phyloP scores from a whole-genome alignment of 495 filamentous ascomycete species.

The Pseudotulostoma volvatum region DNA sequence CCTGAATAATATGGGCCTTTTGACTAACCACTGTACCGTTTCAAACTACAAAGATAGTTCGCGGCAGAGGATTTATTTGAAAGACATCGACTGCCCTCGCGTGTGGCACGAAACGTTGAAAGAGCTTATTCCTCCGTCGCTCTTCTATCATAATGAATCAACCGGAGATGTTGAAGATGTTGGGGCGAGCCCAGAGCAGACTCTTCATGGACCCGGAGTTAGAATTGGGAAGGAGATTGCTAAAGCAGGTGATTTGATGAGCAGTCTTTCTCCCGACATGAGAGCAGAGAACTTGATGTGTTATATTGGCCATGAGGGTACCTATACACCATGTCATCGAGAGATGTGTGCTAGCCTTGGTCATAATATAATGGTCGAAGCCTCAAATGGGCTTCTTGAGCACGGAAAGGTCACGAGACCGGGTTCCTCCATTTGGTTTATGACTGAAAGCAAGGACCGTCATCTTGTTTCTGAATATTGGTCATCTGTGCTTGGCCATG shows the following conservation, averaged over 20 bases:
- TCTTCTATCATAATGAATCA: constrained; percentile 79
- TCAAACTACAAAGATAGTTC: constrained; percentile 50
- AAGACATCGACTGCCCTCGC: constrained; percentile 83
- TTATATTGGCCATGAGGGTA: constrained; percentile 94
- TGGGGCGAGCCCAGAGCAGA: constrained; percentile 21
- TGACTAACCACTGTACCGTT: constrained; percentile 57
- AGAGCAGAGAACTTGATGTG: constrained; percentile 94
- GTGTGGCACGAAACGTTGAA: constrained; percentile 69
- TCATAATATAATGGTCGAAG: constrained; percentile 95
- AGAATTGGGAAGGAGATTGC: constrained; percentile 33
- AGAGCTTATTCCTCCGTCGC: constrained; percentile 52
- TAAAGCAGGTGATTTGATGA: constrained; percentile 79
- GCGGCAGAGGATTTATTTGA: constrained; percentile 77
- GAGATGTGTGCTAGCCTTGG: constrained; percentile 96
- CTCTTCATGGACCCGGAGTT: constrained; percentile 10
- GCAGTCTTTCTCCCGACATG: constrained; percentile 68
- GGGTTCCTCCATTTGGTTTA: constrained; percentile 92
- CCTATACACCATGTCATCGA: constrained; percentile 87
- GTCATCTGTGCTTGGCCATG: constrained; percentile 75
- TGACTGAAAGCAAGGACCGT: constrained; percentile 87
- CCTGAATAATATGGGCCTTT: constrained; percentile 58
- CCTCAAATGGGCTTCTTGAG: constrained; percentile 41
- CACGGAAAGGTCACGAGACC: constrained; percentile 51
- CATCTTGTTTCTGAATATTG: constrained; percentile 82
- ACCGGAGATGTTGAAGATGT: constrained; percentile 36